A percentile compares a stretch with the other conserved stretches of the same genome.
Evolutionary conservation across 2,329 filamentous ascomycete genomes (phyloP).

Genomic region (Lasiodiplodia hormozganensis): DNA sequence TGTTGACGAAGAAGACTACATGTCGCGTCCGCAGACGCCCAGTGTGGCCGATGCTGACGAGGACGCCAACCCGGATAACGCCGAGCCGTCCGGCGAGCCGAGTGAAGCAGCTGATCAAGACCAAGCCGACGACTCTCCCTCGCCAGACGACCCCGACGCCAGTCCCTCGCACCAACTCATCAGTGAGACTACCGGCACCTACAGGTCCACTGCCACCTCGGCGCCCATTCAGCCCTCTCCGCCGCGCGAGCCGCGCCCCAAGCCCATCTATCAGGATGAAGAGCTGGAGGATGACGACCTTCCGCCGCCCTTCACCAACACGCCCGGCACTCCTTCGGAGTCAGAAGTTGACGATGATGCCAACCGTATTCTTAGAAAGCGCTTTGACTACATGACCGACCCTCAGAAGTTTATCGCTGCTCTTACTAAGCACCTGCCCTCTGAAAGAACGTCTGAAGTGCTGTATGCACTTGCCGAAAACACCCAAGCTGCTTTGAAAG

Average conservation of each 20-base stretch:
- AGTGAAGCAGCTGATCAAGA: constrained; percentile 29
- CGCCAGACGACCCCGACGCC: constrained; percentile 24
- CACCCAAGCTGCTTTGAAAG: constrained; percentile 58
- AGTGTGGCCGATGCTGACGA: constrained; percentile 40
- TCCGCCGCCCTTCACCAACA: constrained; percentile 45
- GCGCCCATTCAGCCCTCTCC: neutral
- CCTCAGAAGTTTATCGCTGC: constrained; percentile 50
- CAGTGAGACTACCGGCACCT: constrained; percentile 16
- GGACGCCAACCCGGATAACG: constrained; percentile 35
- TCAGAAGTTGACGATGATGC: constrained; percentile 49
- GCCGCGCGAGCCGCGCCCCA: constrained; percentile 16
- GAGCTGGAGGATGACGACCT: constrained; percentile 37
- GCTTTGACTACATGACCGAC: constrained; percentile 52
- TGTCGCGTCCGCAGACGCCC: constrained; percentile 44
- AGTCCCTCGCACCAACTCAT: constrained; percentile 21
- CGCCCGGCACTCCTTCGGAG: constrained; percentile 37
- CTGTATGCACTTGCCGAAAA: constrained; percentile 64
- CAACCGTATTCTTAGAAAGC: constrained; percentile 49
- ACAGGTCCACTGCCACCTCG: neutral
- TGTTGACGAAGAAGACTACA: constrained; percentile 41
- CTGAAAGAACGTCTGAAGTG: constrained; percentile 56
- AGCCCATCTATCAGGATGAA: constrained; percentile 26
- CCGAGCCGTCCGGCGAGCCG: constrained; percentile 26
- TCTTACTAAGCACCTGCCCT: constrained; percentile 51
- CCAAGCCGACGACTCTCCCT: constrained; percentile 20